These are phyloP conservation scores for Elongisporangium senticosum DNA, from an alignment of 352 stramenopile genomes.

Conservation along the genomic window DNA sequence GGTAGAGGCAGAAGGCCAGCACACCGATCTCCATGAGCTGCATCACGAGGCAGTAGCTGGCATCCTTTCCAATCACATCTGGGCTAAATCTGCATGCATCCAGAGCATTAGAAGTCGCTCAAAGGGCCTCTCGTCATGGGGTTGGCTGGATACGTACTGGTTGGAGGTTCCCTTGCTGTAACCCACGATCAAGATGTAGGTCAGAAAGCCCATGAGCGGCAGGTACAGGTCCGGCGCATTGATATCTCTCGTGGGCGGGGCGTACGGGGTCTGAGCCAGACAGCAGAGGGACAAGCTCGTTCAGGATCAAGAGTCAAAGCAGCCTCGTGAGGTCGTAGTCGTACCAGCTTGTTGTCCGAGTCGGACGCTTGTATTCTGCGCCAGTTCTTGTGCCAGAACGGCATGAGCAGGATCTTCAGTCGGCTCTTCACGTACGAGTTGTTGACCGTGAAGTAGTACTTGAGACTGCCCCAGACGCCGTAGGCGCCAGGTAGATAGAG, in stretches of 20 bases:
- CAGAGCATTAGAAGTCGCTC: constrained; percentile 7
- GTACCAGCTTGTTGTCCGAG: constrained; percentile 56
- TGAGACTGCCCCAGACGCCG: constrained; percentile 72
- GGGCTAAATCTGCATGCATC: constrained; percentile 87
- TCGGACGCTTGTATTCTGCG: constrained; percentile 57
- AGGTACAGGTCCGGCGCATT: constrained; percentile 99
- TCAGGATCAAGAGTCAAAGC: background rate
- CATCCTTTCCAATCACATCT: constrained; percentile 93
- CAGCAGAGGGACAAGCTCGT: background rate
- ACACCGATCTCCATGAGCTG: constrained; percentile 91
- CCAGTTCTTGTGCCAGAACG: constrained; percentile 87
- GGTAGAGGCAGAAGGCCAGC: constrained; percentile 92
- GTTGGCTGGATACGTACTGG: constrained; percentile 42
- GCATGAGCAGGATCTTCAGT: constrained; percentile 83
- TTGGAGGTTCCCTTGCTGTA: constrained; percentile 93
- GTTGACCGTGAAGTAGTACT: constrained; percentile 89
- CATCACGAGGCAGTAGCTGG: constrained; percentile 88
- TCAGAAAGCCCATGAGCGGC: constrained; percentile 98
- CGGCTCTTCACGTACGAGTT: constrained; percentile 87
- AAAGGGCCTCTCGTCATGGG: too few relatives aligned
- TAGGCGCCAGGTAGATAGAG: constrained; percentile 78
- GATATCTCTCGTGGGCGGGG: constrained; percentile 91
- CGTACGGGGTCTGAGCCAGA: constrained; percentile 59
- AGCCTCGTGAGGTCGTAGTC: constrained; percentile 10
- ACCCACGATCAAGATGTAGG: constrained; percentile 97